phyloP scores from a whole-genome alignment of 805 yeast species.

The Candida verbasci region DNA sequence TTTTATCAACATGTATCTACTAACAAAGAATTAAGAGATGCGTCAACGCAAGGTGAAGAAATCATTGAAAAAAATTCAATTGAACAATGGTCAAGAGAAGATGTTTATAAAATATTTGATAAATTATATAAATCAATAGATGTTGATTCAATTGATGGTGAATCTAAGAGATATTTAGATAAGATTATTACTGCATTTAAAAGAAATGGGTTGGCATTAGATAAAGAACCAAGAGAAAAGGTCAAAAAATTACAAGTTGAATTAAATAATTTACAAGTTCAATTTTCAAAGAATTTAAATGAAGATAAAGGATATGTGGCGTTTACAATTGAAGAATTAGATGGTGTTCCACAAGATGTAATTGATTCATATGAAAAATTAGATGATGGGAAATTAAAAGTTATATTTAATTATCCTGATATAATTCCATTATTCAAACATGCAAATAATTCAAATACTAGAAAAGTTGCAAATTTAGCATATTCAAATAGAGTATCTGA shows the following conservation, averaged over 20 bases:
- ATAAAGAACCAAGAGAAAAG: conserved; percentile 49
- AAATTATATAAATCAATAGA: conserved; percentile 40
- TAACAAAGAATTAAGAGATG: conserved; percentile 63
- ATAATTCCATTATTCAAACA: conserved; percentile 71
- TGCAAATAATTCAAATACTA: conserved; percentile 59
- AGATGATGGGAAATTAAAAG: conserved; percentile 42
- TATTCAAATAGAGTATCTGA: conserved; percentile 65
- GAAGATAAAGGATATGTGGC: conserved; percentile 61
- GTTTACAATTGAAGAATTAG: conserved; percentile 62
- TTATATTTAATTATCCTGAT: conserved; percentile 82
- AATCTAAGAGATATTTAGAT: conserved; percentile 52
- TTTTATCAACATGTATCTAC: conserved; percentile 73
- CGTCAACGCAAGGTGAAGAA: conserved; percentile 62
- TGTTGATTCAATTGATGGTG: conserved; percentile 38
- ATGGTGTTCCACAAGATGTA: conserved; percentile 68
- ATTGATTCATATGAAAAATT: conserved; percentile 53
- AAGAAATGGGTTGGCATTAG: conserved; percentile 65
- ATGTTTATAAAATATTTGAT: conserved; percentile 52
- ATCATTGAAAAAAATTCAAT: conserved; percentile 52
- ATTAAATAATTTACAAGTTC: conserved; percentile 51
- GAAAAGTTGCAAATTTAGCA: conserved; percentile 61
- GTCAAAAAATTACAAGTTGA: conserved; percentile 57
- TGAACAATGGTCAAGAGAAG: conserved; percentile 57
- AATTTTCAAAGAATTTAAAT: conserved; percentile 62
- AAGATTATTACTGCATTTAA: conserved; percentile 55